Conservation (phyloP, 116 monocot species). For the Phalaenopsis hybrid region DNA sequence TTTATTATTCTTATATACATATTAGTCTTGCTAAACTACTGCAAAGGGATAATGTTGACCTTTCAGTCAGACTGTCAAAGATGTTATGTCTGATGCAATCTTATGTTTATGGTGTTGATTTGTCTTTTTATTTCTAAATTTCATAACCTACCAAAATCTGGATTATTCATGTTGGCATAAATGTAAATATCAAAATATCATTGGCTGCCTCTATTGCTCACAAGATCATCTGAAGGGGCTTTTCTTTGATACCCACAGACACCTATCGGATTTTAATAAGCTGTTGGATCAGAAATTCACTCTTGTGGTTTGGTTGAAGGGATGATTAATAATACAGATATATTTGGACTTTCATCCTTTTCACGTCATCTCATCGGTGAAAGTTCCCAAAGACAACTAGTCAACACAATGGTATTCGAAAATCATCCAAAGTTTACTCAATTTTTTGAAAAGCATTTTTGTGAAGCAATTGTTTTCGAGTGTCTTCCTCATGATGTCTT, state of each 20-base stretch:
- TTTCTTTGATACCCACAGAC: slow-evolving; percentile 24
- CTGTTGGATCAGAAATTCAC: slow-evolving; percentile 21
- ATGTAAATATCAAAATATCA: slow-evolving; percentile 2
- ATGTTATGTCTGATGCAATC: background rate
- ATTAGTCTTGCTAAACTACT: too few relatives aligned
- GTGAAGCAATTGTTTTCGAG: slow-evolving; percentile 54
- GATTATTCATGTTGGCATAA: background rate
- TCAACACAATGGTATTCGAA: slow-evolving; percentile 32
- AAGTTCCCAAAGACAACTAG: slow-evolving; percentile 67
- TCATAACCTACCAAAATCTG: background rate
- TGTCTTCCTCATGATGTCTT: slow-evolving; percentile 68
- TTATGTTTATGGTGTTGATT: background rate
- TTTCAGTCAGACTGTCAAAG: too few relatives aligned
- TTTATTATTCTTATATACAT: too few relatives aligned
- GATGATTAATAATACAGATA: slow-evolving; percentile 4
- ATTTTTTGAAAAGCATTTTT: slow-evolving; percentile 26
- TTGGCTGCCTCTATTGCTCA: slow-evolving; percentile 26
- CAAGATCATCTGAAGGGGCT: slow-evolving; percentile 31
- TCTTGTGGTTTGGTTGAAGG: slow-evolving; percentile 19
- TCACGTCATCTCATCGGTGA: slow-evolving; percentile 42
- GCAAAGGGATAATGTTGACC: too few relatives aligned
- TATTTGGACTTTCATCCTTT: slow-evolving; percentile 11
- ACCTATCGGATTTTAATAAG: slow-evolving; percentile 21
- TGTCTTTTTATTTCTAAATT: background rate
- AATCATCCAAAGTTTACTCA: background rate